phyloP scores from a whole-genome alignment of 306 rosid genomes.

The Cicer chorassanicum region DNA sequence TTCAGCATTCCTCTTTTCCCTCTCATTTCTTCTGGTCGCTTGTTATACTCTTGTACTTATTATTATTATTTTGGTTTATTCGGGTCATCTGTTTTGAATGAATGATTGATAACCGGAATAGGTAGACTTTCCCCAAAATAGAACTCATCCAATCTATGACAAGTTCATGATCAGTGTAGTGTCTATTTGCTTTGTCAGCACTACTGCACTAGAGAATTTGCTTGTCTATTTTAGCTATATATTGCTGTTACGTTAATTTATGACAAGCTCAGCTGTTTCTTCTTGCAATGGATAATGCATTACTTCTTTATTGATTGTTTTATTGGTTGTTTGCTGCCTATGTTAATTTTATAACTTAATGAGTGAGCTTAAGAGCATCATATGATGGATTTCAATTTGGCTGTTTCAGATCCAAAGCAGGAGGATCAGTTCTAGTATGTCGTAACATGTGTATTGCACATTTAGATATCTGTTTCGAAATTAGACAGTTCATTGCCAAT shows the following conservation, averaged over 20 bases:
- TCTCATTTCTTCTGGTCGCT: not conserved
- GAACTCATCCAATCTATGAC: constrained; percentile 2
- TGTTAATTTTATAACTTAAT: constrained; percentile 29
- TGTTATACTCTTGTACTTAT: constrained; percentile 4
- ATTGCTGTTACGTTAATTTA: not conserved
- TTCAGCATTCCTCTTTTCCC: not conserved
- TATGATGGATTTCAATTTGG: constrained; percentile 34
- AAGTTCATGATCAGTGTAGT: constrained; percentile 18
- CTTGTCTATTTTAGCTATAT: constrained; percentile 23
- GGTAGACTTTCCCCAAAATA: not conserved
- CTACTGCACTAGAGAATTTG: not conserved
- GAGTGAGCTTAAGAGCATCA: constrained; percentile 21
- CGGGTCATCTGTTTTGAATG: constrained; percentile 7
- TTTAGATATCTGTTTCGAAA: constrained; percentile 29
- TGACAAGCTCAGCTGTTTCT: constrained; percentile 2
- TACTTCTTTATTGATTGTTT: constrained; percentile 33
- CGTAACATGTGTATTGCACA: constrained; percentile 8
- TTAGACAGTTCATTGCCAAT: constrained; percentile 12
- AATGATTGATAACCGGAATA: constrained; percentile 28
- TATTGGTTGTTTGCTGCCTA: constrained; percentile 30
- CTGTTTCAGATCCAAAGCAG: no score
- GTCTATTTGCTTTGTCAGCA: constrained; percentile 16
- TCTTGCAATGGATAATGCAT: not conserved
- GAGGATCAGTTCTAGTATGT: constrained; percentile 18
- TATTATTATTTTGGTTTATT: not conserved